phyloP scores from a whole-genome alignment of 140 eudicot genomes.

The Bidens hawaiensis region DNA sequence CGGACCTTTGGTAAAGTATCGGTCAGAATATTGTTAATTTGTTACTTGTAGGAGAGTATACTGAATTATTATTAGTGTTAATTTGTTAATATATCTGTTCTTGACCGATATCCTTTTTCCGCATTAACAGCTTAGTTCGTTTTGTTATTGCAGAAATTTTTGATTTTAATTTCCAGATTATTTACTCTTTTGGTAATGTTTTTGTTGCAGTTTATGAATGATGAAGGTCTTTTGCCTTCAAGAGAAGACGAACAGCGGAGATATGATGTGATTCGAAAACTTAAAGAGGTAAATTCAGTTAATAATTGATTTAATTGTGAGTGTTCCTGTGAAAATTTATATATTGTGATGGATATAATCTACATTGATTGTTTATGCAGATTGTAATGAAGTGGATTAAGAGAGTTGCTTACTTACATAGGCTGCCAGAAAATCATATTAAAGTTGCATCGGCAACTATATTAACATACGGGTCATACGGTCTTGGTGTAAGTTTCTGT shows the following conservation, averaged over 20 bases:
- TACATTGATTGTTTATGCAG: constrained; percentile 24
- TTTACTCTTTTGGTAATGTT: neutral
- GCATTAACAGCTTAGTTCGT: no score
- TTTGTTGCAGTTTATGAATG: constrained; percentile 43
- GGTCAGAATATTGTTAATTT: no score
- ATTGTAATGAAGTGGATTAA: constrained; percentile 55
- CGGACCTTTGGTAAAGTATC: no score
- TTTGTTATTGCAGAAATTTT: no score
- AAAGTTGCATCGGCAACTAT: constrained; percentile 56
- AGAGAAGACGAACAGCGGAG: constrained; percentile 53
- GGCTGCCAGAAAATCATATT: constrained; percentile 26
- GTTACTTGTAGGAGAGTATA: no score
- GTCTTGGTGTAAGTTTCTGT: constrained; percentile 64
- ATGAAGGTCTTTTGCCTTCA: constrained; percentile 60
- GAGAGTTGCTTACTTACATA: constrained; percentile 40
- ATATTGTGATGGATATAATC: no score
- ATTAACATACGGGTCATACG: constrained; percentile 69
- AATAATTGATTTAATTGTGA: neutral
- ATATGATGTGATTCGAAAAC: constrained; percentile 35
- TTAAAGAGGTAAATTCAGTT: constrained; percentile 39
- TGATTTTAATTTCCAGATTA: neutral
- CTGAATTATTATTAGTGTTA: no score
- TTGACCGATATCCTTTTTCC: no score
- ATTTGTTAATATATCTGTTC: no score
- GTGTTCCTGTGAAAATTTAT: neutral